Evolutionary conservation across 768 basidiomycete species (phyloP).

Genomic region (Epithele typhae): DNA sequence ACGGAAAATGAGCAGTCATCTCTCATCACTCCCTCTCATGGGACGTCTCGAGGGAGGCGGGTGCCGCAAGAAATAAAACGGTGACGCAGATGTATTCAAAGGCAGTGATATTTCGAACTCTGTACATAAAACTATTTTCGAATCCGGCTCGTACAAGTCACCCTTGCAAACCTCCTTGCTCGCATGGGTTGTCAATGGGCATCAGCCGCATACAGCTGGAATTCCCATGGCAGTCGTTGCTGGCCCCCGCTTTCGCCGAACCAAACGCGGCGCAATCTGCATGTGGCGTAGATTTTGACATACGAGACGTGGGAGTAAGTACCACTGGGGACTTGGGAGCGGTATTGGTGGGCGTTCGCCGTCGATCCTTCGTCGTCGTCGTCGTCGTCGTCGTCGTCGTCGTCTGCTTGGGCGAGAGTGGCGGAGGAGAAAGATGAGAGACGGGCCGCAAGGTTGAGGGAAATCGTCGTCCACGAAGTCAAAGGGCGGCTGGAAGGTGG

Average conservation of each 20-base stretch:
- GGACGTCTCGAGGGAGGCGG: too few relatives aligned
- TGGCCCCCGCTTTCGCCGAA: conserved; percentile 53
- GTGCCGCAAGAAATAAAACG: too few relatives aligned
- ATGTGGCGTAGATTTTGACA: conserved; percentile 74
- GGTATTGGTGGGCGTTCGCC: conserved; percentile 10
- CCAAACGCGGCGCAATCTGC: conserved; percentile 75
- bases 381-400: conserved; percentile 20
- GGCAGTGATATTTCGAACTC: too few relatives aligned
- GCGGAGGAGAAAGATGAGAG: conserved; percentile 58
- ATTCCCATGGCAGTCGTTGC: conserved; percentile 68
- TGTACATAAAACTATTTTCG: too few relatives aligned
- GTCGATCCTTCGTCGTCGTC: conserved; percentile 20
- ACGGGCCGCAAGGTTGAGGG: conserved; percentile 54
- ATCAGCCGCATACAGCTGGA: conserved; percentile 51
- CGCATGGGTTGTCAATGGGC: background rate
- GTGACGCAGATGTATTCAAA: too few relatives aligned
- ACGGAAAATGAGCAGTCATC: too few relatives aligned
- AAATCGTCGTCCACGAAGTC: conserved; percentile 67
- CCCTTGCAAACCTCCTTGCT: too few relatives aligned
- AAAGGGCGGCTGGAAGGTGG: conserved; percentile 47
- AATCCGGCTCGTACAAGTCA: too few relatives aligned
- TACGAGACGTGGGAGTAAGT: conserved; percentile 65
- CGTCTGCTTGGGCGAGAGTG: conserved; percentile 25
- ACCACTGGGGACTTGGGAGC: conserved; percentile 42
- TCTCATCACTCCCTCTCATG: too few relatives aligned